phyloP scores from a whole-genome alignment of 495 filamentous ascomycete species.

The Pyrenula massariospora region DNA sequence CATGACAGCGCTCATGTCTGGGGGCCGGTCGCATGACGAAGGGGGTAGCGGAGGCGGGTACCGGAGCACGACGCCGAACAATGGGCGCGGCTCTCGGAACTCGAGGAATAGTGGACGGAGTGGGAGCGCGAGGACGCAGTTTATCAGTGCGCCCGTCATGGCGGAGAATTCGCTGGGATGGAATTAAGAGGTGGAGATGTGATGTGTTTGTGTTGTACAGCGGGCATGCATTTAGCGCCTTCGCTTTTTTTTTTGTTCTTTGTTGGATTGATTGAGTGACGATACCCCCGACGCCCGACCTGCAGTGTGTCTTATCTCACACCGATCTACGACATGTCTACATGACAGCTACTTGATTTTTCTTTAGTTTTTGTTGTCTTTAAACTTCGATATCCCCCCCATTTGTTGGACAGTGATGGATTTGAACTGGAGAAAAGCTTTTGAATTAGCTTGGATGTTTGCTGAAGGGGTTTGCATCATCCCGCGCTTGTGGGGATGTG shows the following conservation, averaged over 20 bases:
- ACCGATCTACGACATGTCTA: too few species aligned
- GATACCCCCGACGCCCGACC: background rate
- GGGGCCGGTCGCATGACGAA: slow-evolving; percentile 38
- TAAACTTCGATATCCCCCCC: background rate
- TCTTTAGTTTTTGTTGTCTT: background rate
- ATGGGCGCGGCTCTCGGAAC: slow-evolving; percentile 24
- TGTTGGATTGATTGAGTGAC: background rate
- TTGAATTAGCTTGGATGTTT: background rate
- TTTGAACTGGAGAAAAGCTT: too few species aligned
- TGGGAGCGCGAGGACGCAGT: slow-evolving; percentile 56
- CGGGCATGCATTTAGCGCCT: background rate
- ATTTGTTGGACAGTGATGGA: background rate
- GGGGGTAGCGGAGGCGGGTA: slow-evolving; percentile 24
- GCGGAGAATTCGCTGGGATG: slow-evolving; percentile 96
- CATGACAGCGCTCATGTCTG: slow-evolving; percentile 31
- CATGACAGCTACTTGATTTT: too few species aligned
- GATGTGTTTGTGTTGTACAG: background rate
- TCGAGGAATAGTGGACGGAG: slow-evolving; percentile 57
- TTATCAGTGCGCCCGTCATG: slow-evolving; percentile 79
- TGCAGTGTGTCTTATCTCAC: too few species aligned
- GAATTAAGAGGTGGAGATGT: slow-evolving; percentile 49
- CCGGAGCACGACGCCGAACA: slow-evolving; percentile 15
- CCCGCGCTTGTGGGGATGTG: background rate
- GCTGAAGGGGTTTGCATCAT: background rate
- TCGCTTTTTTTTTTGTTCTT: background rate